These are phyloP conservation scores for Colletotrichum sp. DNA, from an alignment of 2,329 filamentous ascomycete species.

Conservation along the genomic window DNA sequence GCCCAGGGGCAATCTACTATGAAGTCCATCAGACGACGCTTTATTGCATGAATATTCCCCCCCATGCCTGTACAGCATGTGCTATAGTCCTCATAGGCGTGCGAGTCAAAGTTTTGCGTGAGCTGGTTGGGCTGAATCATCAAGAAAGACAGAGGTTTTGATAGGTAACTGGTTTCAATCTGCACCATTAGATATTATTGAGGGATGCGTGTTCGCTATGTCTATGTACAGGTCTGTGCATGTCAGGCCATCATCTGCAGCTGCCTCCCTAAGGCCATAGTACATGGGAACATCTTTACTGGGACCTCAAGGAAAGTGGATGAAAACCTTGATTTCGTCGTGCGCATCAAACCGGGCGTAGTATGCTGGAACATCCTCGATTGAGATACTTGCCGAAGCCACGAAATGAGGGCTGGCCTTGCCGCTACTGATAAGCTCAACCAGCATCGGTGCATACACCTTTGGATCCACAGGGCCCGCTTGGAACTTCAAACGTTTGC, in stretches of 20 bases:
- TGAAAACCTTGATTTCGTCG: conserved; percentile 25
- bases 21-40: not conserved
- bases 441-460: conserved; percentile 5
- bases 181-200: not conserved
- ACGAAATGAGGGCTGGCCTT: conserved; percentile 31
- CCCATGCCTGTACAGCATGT: not conserved
- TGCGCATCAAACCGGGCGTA: conserved; percentile 29
- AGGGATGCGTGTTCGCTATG: not conserved
- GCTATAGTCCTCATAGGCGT: not conserved
- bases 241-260: not conserved
- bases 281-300: not conserved
- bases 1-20: not conserved
- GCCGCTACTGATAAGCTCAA: conserved; percentile 24
- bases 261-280: not conserved
- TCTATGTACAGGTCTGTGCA: not conserved
- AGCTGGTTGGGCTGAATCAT: not conserved
- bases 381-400: conserved; percentile 25
- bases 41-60: not conserved
- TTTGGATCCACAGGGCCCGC: not conserved
- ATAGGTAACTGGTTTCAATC: too few relatives aligned
- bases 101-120: not conserved
- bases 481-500: conserved; percentile 14
- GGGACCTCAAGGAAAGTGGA: not conserved
- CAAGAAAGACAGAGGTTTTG: not conserved
- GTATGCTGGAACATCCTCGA: conserved; percentile 6